A percentile compares a stretch with the other conserved stretches of the same genome.
These are phyloP conservation scores for Chrysosporium queenslandicum DNA, from an alignment of 2,329 filamentous ascomycete species.

Conservation along the genomic window DNA sequence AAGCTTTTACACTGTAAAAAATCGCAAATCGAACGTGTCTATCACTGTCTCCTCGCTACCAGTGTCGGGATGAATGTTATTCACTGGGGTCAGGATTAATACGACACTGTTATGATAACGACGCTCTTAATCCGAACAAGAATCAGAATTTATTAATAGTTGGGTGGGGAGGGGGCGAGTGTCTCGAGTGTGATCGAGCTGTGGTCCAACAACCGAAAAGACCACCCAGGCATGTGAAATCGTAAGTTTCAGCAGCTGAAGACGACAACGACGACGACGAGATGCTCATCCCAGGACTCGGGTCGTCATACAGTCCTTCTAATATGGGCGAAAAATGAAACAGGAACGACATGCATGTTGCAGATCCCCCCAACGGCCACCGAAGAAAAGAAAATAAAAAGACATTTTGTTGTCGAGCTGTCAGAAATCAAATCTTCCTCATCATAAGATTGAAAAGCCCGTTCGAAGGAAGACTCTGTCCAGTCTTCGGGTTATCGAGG, in stretches of 20 bases:
- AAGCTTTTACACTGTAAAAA: too few species aligned
- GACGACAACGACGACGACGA: background rate
- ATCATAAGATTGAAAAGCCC: too few species aligned
- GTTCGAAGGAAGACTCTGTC: too few species aligned
- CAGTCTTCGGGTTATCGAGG: too few species aligned
- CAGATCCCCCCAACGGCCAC: constrained; percentile 4
- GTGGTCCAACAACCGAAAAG: background rate
- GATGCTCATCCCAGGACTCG: background rate
- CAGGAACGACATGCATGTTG: background rate
- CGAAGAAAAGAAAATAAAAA: background rate
- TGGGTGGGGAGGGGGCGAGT: background rate
- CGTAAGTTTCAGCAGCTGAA: background rate
- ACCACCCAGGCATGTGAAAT: constrained; percentile 5
- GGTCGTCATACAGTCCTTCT: background rate
- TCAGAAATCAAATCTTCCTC: background rate
- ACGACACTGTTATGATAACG: background rate
- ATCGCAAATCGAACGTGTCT: too few species aligned
- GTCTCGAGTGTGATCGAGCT: too few species aligned
- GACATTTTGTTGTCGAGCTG: background rate
- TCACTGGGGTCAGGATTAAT: background rate
- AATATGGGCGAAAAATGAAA: background rate
- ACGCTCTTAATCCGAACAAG: background rate
- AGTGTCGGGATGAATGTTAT: background rate
- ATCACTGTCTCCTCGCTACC: too few species aligned
- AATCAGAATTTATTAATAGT: background rate